Conservation (phyloP, 2,329 filamentous ascomycete genomes). For the Fusarium sp. region DNA sequence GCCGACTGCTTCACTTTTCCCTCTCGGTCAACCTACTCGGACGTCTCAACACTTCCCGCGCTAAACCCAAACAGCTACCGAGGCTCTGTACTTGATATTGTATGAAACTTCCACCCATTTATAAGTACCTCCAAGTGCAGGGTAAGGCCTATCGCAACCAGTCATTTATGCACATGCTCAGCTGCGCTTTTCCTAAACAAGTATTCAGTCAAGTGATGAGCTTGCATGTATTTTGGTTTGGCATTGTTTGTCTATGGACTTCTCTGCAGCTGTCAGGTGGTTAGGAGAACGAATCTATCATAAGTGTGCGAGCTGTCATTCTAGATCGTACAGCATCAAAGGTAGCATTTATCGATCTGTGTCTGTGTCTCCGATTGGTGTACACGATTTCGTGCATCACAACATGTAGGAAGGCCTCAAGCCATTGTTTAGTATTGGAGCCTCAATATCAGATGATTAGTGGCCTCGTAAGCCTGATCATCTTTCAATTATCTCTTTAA, state of each 20-base stretch:
- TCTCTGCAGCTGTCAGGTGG: slow-evolving; percentile 6
- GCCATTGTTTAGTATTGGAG: neutral
- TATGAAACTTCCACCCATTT: neutral
- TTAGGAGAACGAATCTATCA: slow-evolving; percentile 12
- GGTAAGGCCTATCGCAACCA: slow-evolving; percentile 35
- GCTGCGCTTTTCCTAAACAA: slow-evolving; percentile 31
- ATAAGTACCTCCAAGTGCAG: slow-evolving; percentile 22
- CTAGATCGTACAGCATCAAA: slow-evolving; percentile 24
- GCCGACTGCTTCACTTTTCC: slow-evolving; percentile 28
- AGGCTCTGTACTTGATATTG: slow-evolving; percentile 15
- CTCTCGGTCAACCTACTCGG: slow-evolving; percentile 48
- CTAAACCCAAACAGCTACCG: slow-evolving; percentile 47
- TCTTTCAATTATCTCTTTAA: neutral
- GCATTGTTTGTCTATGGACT: neutral
- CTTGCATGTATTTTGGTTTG: slow-evolving; percentile 3
- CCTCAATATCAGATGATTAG: slow-evolving; percentile 4
- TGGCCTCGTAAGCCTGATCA: slow-evolving; percentile 14
- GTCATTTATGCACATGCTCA: slow-evolving; percentile 45
- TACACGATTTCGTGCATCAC: slow-evolving; percentile 37
- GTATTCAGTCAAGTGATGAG: slow-evolving; percentile 31
- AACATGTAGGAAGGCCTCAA: slow-evolving; percentile 35
- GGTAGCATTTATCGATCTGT: slow-evolving; percentile 31
- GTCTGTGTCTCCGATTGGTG: slow-evolving; percentile 30
- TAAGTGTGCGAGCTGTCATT: slow-evolving; percentile 21
- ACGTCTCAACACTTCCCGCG: slow-evolving; percentile 24